phyloP scores from a whole-genome alignment of 2,329 filamentous ascomycete species.

The Aureobasidium sp. region DNA sequence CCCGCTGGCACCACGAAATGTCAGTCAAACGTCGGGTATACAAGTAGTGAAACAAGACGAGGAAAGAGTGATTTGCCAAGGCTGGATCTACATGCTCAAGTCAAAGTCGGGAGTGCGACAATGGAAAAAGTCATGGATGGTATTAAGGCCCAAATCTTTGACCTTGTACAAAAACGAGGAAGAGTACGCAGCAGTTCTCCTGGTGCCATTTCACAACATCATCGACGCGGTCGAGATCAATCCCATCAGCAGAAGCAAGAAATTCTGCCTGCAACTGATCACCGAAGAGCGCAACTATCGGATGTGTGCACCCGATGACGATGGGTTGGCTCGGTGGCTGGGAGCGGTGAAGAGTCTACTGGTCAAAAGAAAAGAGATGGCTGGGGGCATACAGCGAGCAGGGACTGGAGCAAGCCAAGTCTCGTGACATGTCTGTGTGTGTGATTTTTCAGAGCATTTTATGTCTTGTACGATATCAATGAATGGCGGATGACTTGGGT shows the following conservation, averaged over 20 bases:
- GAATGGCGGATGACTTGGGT: neutral
- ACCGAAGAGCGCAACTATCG: conserved; percentile 66
- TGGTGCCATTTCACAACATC: conserved; percentile 68
- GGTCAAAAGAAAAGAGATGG: conserved; percentile 54
- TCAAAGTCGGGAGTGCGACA: conserved; percentile 76
- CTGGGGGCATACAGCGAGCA: conserved; percentile 6
- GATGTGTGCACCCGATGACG: conserved; percentile 61
- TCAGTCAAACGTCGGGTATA: conserved; percentile 53
- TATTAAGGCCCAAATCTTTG: conserved; percentile 74
- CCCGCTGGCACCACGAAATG: conserved; percentile 37
- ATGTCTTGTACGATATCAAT: conserved; percentile 2
- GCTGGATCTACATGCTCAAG: conserved; percentile 77
- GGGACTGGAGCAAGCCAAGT: neutral
- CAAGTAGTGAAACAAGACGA: conserved; percentile 52
- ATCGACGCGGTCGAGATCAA: conserved; percentile 92
- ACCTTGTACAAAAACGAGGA: conserved; percentile 87
- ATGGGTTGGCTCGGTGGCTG: conserved; percentile 71
- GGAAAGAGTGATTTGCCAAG: conserved; percentile 89
- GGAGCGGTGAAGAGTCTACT: conserved; percentile 85
- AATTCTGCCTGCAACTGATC: conserved; percentile 84
- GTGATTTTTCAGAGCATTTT: neutral
- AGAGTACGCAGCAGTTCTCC: conserved; percentile 79
- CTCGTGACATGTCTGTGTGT: neutral
- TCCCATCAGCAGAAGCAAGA: conserved; percentile 74
- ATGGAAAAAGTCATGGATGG: conserved; percentile 93